Evolutionary conservation across 441 rosid genomes (phyloP).

Genomic region (Rhodomyrtus psidioides): DNA sequence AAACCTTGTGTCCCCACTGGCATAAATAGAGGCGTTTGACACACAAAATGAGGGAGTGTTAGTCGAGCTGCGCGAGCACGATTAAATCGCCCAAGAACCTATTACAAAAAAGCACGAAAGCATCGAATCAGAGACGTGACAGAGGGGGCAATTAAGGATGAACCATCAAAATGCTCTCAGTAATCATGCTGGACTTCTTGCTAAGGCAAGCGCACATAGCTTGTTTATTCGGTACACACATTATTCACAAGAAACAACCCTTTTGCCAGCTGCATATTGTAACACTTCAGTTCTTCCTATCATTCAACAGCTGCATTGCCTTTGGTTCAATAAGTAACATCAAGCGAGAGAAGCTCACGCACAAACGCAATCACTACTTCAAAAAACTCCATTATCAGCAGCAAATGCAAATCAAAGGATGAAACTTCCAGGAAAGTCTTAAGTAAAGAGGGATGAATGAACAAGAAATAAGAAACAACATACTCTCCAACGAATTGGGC

Average conservation of each 20-base stretch:
- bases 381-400: background rate
- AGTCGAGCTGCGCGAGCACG: slow-evolving; percentile 74
- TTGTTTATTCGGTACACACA: background rate
- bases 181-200: background rate
- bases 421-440: background rate
- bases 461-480: background rate
- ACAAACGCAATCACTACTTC: background rate
- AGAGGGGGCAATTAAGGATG: background rate
- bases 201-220: background rate
- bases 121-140: background rate
- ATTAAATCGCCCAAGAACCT: slow-evolving; percentile 71
- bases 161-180: background rate
- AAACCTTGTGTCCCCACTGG: slow-evolving; percentile 83
- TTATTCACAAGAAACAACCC: background rate
- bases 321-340: background rate
- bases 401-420: background rate
- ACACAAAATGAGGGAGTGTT: slow-evolving; percentile 60
- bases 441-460: background rate
- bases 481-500: background rate
- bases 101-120: background rate
- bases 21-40: slow-evolving; percentile 78
- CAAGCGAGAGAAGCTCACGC: background rate
- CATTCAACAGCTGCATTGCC: background rate
- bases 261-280: background rate
- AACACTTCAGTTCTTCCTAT: background rate